Evolutionary conservation across 2,329 filamentous ascomycete species (phyloP).

Genomic region (Aquanectria penicillioides): DNA sequence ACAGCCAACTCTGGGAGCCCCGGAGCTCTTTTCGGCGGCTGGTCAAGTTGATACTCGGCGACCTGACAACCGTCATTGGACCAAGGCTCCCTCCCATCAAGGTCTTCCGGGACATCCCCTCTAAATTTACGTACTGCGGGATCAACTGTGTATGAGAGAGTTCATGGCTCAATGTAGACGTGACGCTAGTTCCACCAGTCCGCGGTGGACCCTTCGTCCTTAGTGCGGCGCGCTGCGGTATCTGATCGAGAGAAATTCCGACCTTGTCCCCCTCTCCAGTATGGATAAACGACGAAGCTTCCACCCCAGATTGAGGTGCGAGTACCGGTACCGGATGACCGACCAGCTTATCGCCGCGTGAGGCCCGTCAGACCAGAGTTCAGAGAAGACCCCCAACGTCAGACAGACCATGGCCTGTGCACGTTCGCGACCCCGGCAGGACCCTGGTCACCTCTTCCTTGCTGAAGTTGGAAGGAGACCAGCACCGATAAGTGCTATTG

Average conservation of each 20-base stretch:
- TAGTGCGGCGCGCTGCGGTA: slow-evolving; percentile 28
- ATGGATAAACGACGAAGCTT: slow-evolving; percentile 14
- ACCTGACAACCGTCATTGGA: slow-evolving; percentile 20
- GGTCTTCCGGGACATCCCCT: slow-evolving; percentile 2
- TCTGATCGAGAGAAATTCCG: slow-evolving; percentile 27
- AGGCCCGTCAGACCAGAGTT: slow-evolving; percentile 28
- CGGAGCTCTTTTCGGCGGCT: slow-evolving; percentile 22
- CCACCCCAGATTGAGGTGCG: slow-evolving; percentile 36
- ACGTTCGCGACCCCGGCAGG: slow-evolving; percentile 29
- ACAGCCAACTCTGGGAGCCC: slow-evolving; percentile 19
- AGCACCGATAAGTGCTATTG: too few relatives aligned
- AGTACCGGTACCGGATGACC: slow-evolving; percentile 26
- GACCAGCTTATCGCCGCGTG: slow-evolving; percentile 28
- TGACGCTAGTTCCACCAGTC: slow-evolving; percentile 24
- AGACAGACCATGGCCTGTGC: slow-evolving; percentile 33
- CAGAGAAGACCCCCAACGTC: slow-evolving; percentile 23
- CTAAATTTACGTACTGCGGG: slow-evolving; percentile 17
- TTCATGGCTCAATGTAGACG: slow-evolving; percentile 17
- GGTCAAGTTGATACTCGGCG: slow-evolving; percentile 11
- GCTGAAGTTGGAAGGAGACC: too few relatives aligned
- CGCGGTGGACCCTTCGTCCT: slow-evolving; percentile 16
- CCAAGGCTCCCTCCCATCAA: slow-evolving; percentile 3
- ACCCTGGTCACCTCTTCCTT: slow-evolving; percentile 24
- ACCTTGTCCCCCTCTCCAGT: slow-evolving; percentile 17
- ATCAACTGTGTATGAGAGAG: background rate